Conservation (phyloP, 805 yeast species). For the Kuraishia hungarica region DNA sequence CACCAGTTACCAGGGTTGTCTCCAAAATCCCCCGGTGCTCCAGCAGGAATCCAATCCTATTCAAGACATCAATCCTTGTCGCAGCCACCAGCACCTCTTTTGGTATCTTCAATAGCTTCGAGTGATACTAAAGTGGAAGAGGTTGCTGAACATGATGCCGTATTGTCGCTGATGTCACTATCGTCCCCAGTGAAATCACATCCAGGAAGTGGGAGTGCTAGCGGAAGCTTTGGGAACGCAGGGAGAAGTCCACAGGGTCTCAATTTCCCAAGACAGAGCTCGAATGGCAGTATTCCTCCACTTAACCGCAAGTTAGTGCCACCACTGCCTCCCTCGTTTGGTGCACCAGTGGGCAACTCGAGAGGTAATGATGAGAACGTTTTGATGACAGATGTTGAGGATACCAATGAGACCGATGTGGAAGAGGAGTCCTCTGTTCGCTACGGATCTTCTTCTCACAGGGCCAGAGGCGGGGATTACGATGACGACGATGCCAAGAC, state of each 20-base stretch:
- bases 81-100: background rate
- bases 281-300: background rate
- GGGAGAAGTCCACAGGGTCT: background rate
- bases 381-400: background rate
- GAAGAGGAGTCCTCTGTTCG: background rate
- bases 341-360: background rate
- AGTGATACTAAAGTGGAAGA: conserved; percentile 6
- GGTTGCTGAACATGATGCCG: conserved; percentile 44
- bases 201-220: background rate
- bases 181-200: conserved; percentile 35
- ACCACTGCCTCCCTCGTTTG: background rate
- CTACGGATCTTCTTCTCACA: background rate
- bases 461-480: background rate
- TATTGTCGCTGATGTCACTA: conserved; percentile 44
- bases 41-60: background rate
- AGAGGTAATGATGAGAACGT: background rate
- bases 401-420: conserved; percentile 1
- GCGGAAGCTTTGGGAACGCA: background rate
- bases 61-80: background rate
- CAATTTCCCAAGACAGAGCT: background rate
- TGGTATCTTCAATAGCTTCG: background rate
- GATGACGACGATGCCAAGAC: conserved; percentile 2
- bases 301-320: background rate
- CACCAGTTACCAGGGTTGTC: background rate
- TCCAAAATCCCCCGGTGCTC: background rate